phyloP scores from a whole-genome alignment of 768 basidiomycete species.

The Lentinula sp. region DNA sequence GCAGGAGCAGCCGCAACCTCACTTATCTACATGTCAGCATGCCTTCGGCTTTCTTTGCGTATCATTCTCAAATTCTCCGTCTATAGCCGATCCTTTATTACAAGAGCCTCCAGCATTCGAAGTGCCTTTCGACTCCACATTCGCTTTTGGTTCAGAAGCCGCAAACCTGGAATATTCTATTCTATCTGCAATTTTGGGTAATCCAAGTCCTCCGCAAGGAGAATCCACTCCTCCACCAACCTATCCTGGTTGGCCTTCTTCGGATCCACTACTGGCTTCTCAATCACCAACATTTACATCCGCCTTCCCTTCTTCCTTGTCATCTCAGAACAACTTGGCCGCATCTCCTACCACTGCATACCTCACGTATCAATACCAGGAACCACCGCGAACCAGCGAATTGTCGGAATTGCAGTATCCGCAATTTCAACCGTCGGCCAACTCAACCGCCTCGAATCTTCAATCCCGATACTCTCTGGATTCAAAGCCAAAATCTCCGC shows the following conservation, averaged over 20 bases:
- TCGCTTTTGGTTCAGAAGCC: constrained; percentile 79
- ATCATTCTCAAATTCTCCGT: constrained; percentile 9
- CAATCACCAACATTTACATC: constrained; percentile 15
- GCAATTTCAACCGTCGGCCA: constrained; percentile 16
- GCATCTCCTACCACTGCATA: constrained; percentile 23
- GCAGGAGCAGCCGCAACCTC: constrained; percentile 23
- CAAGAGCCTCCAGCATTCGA: constrained; percentile 57
- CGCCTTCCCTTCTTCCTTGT: background rate
- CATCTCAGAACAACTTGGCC: background rate
- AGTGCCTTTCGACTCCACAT: constrained; percentile 53
- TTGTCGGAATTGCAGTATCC: constrained; percentile 34
- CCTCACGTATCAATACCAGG: constrained; percentile 41
- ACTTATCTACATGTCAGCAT: constrained; percentile 25
- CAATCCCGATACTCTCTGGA: constrained; percentile 52
- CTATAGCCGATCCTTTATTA: constrained; percentile 43
- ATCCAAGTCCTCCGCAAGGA: constrained; percentile 52
- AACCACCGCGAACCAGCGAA: constrained; percentile 27
- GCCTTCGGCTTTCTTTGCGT: background rate
- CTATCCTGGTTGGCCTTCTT: constrained; percentile 37
- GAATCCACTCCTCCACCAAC: constrained; percentile 30
- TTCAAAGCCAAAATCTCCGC: constrained; percentile 31
- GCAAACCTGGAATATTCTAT: constrained; percentile 95
- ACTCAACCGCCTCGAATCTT: constrained; percentile 14
- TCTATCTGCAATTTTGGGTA: constrained; percentile 85
- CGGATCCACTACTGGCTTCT: constrained; percentile 24